Conservation (phyloP, 1,139 yeast genomes). For the Entelexis sorbosivorans region DNA sequence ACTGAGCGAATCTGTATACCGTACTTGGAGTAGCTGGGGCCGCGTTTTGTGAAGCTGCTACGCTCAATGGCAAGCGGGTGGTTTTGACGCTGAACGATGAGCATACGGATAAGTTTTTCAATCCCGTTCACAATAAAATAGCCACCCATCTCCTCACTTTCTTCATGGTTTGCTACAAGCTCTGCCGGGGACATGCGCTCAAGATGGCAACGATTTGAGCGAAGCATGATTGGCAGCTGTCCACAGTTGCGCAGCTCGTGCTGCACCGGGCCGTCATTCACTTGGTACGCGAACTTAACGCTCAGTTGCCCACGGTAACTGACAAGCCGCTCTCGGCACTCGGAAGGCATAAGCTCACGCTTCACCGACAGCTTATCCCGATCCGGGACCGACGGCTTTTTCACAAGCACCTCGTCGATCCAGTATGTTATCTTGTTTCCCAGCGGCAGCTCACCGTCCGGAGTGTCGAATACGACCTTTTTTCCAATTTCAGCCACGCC, state of each 20-base stretch:
- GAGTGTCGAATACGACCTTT: constrained; percentile 73
- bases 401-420: constrained; percentile 76
- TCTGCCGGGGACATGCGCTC: constrained; percentile 73
- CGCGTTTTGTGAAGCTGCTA: constrained; percentile 90
- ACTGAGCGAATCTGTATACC: constrained; percentile 94
- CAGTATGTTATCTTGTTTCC: constrained; percentile 59
- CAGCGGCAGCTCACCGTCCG: constrained; percentile 45
- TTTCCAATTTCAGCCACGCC: constrained; percentile 85
- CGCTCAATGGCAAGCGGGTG: constrained; percentile 97
- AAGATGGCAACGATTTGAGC: constrained; percentile 71
- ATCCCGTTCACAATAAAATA: constrained; percentile 94
- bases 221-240: constrained; percentile 79
- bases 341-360: constrained; percentile 72
- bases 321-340: constrained; percentile 75
- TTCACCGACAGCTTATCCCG: constrained; percentile 71
- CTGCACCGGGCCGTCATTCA: constrained; percentile 68
- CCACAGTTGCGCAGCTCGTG: constrained; percentile 87
- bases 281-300: constrained; percentile 70
- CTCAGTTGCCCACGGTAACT: constrained; percentile 42
- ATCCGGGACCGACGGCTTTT: constrained; percentile 66
- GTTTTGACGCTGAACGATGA: constrained; percentile 93
- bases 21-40: constrained; percentile 73
- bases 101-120: constrained; percentile 91
- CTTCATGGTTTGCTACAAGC: constrained; percentile 70
- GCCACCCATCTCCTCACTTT: constrained; percentile 93